Evolutionary conservation across 1,139 yeast genomes (phyloP).

Genomic region (Lodderomyces orthopsilosis): DNA sequence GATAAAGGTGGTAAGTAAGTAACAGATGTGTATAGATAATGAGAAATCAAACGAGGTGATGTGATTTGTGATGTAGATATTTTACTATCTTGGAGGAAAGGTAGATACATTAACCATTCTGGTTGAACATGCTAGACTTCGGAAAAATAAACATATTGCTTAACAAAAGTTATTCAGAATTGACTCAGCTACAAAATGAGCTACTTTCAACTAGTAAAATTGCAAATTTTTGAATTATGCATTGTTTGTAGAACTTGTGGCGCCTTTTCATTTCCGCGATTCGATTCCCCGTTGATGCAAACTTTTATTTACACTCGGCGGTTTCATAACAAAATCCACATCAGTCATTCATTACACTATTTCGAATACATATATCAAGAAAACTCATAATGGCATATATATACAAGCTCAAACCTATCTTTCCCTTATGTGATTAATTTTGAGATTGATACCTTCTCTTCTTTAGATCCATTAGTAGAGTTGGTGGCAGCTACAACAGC

Average conservation of each 20-base stretch:
- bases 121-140: too few relatives aligned
- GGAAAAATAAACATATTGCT: too few relatives aligned
- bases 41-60: not conserved
- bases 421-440: conserved; percentile 11
- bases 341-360: not conserved
- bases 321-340: too few relatives aligned
- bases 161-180: not conserved
- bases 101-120: too few relatives aligned
- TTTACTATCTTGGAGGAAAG: too few relatives aligned
- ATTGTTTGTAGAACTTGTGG: not conserved
- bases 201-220: not conserved
- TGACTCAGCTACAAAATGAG: not conserved
- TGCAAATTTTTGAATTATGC: not conserved
- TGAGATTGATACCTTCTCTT: conserved; percentile 16
- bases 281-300: too few relatives aligned
- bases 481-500: not conserved
- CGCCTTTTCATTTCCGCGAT: not conserved
- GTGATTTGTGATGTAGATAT: too few relatives aligned
- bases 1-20: not conserved
- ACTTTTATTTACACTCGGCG: too few relatives aligned
- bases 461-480: conserved; percentile 4
- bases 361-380: too few relatives aligned
- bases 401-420: too few relatives aligned
- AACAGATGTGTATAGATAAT: not conserved
- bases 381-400: too few relatives aligned